Base-by-base conservation (phyloP, 352 stramenopile genomes). In the Phytophthora europaea region DNA sequence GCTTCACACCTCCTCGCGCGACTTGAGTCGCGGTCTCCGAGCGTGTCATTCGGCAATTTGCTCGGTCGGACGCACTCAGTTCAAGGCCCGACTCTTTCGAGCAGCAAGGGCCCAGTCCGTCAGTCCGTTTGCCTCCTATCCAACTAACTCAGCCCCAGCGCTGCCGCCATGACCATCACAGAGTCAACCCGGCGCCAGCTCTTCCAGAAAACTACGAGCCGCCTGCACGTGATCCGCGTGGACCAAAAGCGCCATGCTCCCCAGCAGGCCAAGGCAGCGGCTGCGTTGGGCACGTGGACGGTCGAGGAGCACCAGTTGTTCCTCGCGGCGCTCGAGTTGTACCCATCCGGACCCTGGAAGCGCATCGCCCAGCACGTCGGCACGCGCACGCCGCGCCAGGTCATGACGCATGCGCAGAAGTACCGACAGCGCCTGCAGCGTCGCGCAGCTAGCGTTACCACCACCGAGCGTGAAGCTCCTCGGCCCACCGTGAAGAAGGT, bases 311-410 rank as follows among this genome's bases (percentile, higher is more conserved):
- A 79, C 53, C 26, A 71, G 6, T 69, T 67, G 52, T 79, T 79
- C 62, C 63, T 79, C 16, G 61, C 72, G 51, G 72, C 48, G 0
- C 57, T 79, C 33, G 67, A 84, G 22, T 59, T 81, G 64, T 87
- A 83, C 58, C 82, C 82, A 23, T 78, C 70, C 0, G 81, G 83
- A 12, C 81, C 83, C 47, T 90, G 79, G 81, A 87, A 87, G 45
- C 65, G 64, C 12, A 73, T 89, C 20, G 80, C 83, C 1, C 60
- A 65, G 23, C 34, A 81, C 51, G 57, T 88, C 13, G 65, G 66
- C 45, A 82, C 61, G 20, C 72, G 72, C 18, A 81, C 74, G 23
- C 67, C 71, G 18, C 79, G 79, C 7, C 79, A 87, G 55, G 72
- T 78, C 28, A 78, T 81, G 74, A 75, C 70, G n/a, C 74, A 81